Base-by-base conservation (phyloP, 805 yeast species). In the Candida sakaeoensis region DNA sequence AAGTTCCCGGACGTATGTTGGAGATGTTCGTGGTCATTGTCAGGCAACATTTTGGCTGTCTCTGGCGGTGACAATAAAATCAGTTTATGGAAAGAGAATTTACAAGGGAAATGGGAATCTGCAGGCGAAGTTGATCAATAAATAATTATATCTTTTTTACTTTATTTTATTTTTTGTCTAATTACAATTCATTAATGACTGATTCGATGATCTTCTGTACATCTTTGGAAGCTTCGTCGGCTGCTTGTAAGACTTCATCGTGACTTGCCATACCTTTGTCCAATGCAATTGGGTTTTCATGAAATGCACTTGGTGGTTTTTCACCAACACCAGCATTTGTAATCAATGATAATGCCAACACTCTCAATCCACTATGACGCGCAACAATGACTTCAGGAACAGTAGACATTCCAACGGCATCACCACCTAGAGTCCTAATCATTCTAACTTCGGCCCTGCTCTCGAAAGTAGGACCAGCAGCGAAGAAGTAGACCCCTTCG, bases 1-100 rank as follows among this genome's bases (percentile, higher is more conserved):
- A 82, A 80, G 58, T 93, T 93, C 75, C 93, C 96, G 12, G 99
- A 93, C 60, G 97, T 90, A 19, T 86, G 95, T 52, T 93, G 99
- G 99, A 82, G 97, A 61, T 95, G 95, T 36, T 82, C 95, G 51
- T 93, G 99, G 99, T 88, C 97, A 9, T 72, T 90, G 51, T 84
- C 95, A 34, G 99, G 99, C 39, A 93, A 93, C 60, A 82, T 93
- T 22, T 75, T 93, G 52, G 99, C 99, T 4, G 85, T 93, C 31
- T 80, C 93, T 36, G 96, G 97, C 35, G 98, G 98, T 40, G 98
- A 93, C 61, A 90, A 90, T 63, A 88, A 85, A 65, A 91, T 93
- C 32, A 88, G 96, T 23, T 75, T 93, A 60, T 93, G 98, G 98
- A 90, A 89, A 66, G 99, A 93, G 65, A 87, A 82, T 57, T 72